phyloP scores from a whole-genome alignment of 2,329 filamentous ascomycete species.

The Ilyonectria sp. region DNA sequence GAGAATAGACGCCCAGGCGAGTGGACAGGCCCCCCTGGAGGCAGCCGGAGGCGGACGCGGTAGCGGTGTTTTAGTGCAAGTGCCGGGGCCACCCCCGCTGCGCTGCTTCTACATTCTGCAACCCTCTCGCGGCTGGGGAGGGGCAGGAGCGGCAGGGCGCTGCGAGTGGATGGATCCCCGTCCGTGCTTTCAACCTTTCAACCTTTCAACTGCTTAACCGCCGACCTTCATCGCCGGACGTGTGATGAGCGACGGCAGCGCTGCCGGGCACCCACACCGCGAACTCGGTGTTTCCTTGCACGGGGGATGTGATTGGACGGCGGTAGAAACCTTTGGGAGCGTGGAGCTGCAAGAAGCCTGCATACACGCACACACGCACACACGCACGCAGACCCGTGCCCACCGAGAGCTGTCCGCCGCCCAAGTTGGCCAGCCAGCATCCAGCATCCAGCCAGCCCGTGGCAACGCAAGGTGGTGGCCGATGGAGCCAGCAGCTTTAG shows the following conservation, averaged over 20 bases:
- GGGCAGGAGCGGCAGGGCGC: not conserved
- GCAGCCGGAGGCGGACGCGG: constrained; percentile 12
- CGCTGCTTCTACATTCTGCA: constrained; percentile 41
- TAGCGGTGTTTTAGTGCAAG: constrained; percentile 5
- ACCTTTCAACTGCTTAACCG: constrained; percentile 42
- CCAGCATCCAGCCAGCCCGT: not conserved
- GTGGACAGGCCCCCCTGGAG: constrained; percentile 33
- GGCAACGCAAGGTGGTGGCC: not conserved
- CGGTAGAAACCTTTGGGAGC: not conserved
- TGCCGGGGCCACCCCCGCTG: constrained; percentile 20
- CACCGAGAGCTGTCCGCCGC: not conserved
- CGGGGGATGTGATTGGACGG: constrained; percentile 36
- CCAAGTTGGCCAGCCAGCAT: no score
- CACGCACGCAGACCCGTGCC: constrained; percentile 3
- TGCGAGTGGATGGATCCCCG: constrained; percentile 18
- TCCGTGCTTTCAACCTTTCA: constrained; percentile 11
- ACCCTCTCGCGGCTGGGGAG: constrained; percentile 21
- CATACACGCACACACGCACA: not conserved
- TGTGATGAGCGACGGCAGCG: constrained; percentile 43
- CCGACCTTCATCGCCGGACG: constrained; percentile 40
- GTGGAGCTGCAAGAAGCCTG: not conserved
- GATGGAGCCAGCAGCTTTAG: not conserved
- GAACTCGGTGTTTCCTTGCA: constrained; percentile 43
- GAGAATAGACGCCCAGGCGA: constrained; percentile 44
- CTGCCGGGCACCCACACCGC: constrained; percentile 34